These are phyloP conservation scores for Zygotorulaspora mrakii DNA, from an alignment of 1,139 yeast species.

Conservation along the genomic window DNA sequence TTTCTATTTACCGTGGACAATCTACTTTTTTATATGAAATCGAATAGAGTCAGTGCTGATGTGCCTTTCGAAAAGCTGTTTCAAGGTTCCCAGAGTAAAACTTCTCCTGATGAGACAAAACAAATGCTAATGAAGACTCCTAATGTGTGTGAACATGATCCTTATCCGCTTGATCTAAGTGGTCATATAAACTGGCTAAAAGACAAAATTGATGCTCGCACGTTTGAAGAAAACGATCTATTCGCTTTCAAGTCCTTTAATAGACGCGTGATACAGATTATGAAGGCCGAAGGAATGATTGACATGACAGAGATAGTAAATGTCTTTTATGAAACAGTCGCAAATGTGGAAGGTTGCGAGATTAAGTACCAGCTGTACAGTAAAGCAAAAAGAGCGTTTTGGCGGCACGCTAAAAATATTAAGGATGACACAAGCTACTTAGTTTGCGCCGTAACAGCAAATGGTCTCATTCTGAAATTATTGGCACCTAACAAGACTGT, in stretches of 20 bases:
- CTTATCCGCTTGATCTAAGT: constrained; percentile 47
- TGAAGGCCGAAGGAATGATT: constrained; percentile 57
- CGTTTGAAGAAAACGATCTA: constrained; percentile 50
- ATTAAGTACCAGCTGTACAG: constrained; percentile 29
- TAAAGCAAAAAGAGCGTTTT: constrained; percentile 42
- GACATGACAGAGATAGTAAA: constrained; percentile 50
- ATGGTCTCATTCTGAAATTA: constrained; percentile 49
- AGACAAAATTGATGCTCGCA: constrained; percentile 36
- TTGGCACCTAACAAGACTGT: constrained; percentile 51
- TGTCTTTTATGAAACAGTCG: constrained; percentile 34
- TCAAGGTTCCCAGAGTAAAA: constrained; percentile 31
- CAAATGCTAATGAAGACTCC: constrained; percentile 35
- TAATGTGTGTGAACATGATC: constrained; percentile 45
- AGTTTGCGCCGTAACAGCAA: constrained; percentile 36
- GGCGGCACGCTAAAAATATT: constrained; percentile 37
- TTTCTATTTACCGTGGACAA: constrained; percentile 65
- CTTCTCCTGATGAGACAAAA: constrained; percentile 24
- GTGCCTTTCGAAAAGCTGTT: constrained; percentile 40
- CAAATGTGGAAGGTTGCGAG: constrained; percentile 26
- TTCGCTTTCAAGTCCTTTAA: constrained; percentile 61
- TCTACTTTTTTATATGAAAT: constrained; percentile 55
- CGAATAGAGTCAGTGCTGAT: constrained; percentile 61
- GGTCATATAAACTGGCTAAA: constrained; percentile 63
- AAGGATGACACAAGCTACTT: constrained; percentile 21
- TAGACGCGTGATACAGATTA: constrained; percentile 53